Percentiles rank a stretch among this genome's conserved stretches.
phyloP scores from a whole-genome alignment of 2,329 filamentous ascomycete species.

The Fusarium brevicatenulatum region DNA sequence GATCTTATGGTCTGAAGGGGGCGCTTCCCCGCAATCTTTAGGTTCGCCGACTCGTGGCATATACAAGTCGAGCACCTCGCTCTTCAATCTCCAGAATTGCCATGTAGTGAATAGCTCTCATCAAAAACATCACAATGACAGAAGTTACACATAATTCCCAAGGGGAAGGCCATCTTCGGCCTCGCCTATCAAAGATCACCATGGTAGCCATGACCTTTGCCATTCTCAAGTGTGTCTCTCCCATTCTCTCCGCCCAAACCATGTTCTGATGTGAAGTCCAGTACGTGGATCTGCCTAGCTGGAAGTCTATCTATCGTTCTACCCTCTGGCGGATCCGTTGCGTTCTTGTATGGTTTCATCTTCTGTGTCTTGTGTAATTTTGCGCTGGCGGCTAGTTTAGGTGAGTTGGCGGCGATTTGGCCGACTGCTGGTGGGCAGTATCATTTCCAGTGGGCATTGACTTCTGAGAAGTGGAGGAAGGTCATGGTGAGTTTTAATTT shows the following conservation, averaged over 20 bases:
- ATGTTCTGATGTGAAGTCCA: constrained; percentile 15
- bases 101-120: not conserved
- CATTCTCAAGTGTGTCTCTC: constrained; percentile 50
- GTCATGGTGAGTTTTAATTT: constrained; percentile 48
- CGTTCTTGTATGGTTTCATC: constrained; percentile 57
- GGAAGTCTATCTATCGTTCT: constrained; percentile 55
- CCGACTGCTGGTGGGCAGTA: constrained; percentile 60
- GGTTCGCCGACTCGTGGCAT: not conserved
- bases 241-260: rapidly evolving
- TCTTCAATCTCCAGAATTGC: not conserved
- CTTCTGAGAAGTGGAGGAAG: constrained; percentile 52
- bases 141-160: not conserved
- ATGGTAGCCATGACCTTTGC: constrained; percentile 58
- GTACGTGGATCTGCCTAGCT: constrained; percentile 50
- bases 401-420: constrained; percentile 57
- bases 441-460: constrained; percentile 56
- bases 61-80: constrained; percentile 2
- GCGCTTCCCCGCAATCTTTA: not conserved
- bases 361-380: constrained; percentile 59
- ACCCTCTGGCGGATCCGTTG: constrained; percentile 54
- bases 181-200: constrained; percentile 52
- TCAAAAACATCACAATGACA: constrained; percentile 1
- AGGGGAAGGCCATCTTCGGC: constrained; percentile 48
- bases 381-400: constrained; percentile 54
- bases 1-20: not conserved